phyloP scores from a whole-genome alignment of 371 early-diverging fungal genomes.

The Actinomortierella ambigua region DNA sequence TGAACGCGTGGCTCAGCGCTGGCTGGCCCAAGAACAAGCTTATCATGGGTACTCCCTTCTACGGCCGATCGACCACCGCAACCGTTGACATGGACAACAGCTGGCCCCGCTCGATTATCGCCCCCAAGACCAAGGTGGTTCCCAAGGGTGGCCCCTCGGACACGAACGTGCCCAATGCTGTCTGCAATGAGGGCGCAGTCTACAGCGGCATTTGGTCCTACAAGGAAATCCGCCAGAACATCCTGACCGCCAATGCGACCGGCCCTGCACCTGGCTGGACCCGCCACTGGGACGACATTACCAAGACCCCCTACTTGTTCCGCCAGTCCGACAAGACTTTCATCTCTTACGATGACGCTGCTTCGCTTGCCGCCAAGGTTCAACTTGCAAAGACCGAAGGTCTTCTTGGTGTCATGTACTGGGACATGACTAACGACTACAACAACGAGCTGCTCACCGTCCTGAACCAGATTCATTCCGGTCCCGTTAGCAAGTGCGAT shows the following conservation, averaged over 20 bases:
- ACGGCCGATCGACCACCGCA: slow-evolving; percentile 53
- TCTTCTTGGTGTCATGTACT: slow-evolving; percentile 69
- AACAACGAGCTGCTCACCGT: slow-evolving; percentile 60
- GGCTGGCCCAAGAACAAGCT: slow-evolving; percentile 58
- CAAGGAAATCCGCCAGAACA: neutral
- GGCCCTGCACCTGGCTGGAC: slow-evolving; percentile 46
- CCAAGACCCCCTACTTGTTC: slow-evolving; percentile 46
- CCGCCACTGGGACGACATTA: slow-evolving; percentile 39
- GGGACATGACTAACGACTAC: slow-evolving; percentile 58
- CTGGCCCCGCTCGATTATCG: slow-evolving; percentile 31
- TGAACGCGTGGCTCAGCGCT: slow-evolving; percentile 50
- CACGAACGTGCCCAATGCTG: slow-evolving; percentile 16
- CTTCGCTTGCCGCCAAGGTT: slow-evolving; percentile 63
- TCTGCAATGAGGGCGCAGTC: slow-evolving; percentile 14
- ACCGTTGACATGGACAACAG: slow-evolving; percentile 16
- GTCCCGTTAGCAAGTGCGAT: slow-evolving; percentile 5
- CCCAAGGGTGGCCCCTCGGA: slow-evolving; percentile 57
- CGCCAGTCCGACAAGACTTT: slow-evolving; percentile 53
- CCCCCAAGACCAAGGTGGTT: slow-evolving; percentile 37
- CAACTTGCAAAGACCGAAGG: slow-evolving; percentile 57
- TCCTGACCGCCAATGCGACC: slow-evolving; percentile 13
- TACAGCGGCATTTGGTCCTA: neutral
- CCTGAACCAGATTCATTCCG: slow-evolving; percentile 49
- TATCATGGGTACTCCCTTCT: slow-evolving; percentile 57
- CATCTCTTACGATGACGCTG: slow-evolving; percentile 74